Evolutionary conservation across 2,329 filamentous ascomycete genomes (phyloP), one percentile per base, ranked within the genome.

Genomic region (Aureobasidium sp.): DNA sequence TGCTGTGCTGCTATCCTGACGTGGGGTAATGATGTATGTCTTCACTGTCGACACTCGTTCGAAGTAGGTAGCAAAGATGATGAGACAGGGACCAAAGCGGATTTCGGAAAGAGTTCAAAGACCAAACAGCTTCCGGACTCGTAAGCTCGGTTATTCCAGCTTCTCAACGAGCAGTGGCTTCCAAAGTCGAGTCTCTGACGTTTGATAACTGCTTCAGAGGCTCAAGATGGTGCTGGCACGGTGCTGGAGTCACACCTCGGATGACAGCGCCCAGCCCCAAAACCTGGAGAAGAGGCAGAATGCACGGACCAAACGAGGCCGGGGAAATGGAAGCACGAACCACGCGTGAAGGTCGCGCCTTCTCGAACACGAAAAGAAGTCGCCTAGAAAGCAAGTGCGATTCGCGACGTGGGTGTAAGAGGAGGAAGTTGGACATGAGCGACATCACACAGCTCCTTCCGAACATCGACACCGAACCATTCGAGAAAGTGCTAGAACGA

Each of bases 371-470:
- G 53, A n/a, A 45, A 45, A 57, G 53, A 45, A 45, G 29, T 27
- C 2, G 10, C 34, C 13, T 15, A 13, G 10, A 13, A n/a, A 57
- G 37, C 27, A n/a, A 32, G 36, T 27, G 27, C 36, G 50, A 48
- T 15, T 30, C 13, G 27, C 44, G 44, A 30, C 44, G 44, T 47
- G 44, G 15, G 44, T n/a, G 27, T 9, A 11, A 25, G 49, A 78
- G 66, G 85, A 87, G 57, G 90, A 88, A 34, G 53, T 32, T 70
- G 79, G 50, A 59, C 49, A 95, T 95, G 90, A 91, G 87, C 69
- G 93, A 97, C 83, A 85, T 97, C 71, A 83, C 87, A 71, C 83
- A 85, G 72, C 85, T 95, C 72, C 83, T 97, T 67, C 91, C 93
- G 69, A 82, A 85, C 75, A 95, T 97, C 72, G 83, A 88, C 64